These are phyloP conservation scores for Fusarium fujikuroi DNA, from an alignment of 2,329 filamentous ascomycete genomes.

Conservation along the genomic window DNA sequence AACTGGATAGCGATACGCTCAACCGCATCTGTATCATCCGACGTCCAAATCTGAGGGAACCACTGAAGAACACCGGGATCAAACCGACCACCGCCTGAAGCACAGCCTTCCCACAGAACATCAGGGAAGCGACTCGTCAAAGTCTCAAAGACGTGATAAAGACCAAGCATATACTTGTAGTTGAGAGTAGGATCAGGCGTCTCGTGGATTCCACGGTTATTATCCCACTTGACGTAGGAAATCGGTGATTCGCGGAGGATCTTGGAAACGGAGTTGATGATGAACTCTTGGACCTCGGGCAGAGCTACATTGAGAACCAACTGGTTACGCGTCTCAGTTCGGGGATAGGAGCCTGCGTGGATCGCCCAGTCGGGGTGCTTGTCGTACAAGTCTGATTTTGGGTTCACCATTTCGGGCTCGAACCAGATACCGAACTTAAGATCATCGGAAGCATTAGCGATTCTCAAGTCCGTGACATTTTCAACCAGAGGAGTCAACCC, in stretches of 20 bases:
- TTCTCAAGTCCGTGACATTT: conserved; percentile 60
- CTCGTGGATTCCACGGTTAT: conserved; percentile 73
- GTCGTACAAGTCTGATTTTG: conserved; percentile 68
- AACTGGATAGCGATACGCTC: conserved; percentile 71
- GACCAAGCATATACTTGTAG: conserved; percentile 70
- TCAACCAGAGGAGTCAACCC: conserved; percentile 64
- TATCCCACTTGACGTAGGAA: conserved; percentile 74
- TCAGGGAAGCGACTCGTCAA: conserved; percentile 70
- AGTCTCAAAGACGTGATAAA: conserved; percentile 71
- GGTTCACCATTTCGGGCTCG: conserved; percentile 75
- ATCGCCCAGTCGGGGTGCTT: conserved; percentile 73
- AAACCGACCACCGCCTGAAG: conserved; percentile 72
- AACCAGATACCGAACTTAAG: conserved; percentile 74
- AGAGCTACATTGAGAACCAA: conserved; percentile 71
- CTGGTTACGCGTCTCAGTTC: conserved; percentile 66
- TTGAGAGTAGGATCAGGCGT: conserved; percentile 61
- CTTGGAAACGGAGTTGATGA: conserved; percentile 65
- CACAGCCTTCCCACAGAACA: conserved; percentile 74
- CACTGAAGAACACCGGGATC: conserved; percentile 72
- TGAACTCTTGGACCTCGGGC: conserved; percentile 70
- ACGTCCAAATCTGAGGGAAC: conserved; percentile 74
- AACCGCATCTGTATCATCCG: conserved; percentile 71
- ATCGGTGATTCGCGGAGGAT: conserved; percentile 66
- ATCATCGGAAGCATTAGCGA: conserved; percentile 56
- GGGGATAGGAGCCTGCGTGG: conserved; percentile 65